phyloP scores from a whole-genome alignment of 306 rosid species.

The Cucurbita argyrosperma region DNA sequence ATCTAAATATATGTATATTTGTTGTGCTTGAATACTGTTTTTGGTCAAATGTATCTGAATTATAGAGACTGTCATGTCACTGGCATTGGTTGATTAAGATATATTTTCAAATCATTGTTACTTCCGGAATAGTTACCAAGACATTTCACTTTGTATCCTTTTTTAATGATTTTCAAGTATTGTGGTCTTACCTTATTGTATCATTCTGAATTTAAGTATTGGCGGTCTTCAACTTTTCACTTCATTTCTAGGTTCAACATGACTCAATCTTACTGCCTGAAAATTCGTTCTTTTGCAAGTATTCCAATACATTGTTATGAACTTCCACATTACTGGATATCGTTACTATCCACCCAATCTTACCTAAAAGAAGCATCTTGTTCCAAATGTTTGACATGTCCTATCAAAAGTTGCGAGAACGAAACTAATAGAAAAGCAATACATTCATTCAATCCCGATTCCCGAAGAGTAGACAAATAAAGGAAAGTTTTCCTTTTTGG shows the following conservation, averaged over 20 bases:
- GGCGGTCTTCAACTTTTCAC: neutral
- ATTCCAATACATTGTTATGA: neutral
- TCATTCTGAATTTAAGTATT: too few relatives aligned
- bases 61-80: neutral
- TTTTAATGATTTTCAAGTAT: neutral
- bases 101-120: neutral
- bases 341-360: neutral
- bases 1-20: slow-evolving; percentile 1
- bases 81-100: neutral
- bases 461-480: neutral
- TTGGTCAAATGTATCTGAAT: neutral
- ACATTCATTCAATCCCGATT: neutral
- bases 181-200: neutral
- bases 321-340: neutral
- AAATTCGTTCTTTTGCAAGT: neutral
- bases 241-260: neutral
- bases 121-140: neutral
- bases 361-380: neutral
- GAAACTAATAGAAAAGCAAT: neutral
- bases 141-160: neutral
- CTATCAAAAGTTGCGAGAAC: neutral
- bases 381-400: neutral
- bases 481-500: neutral
- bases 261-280: neutral
- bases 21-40: neutral